phyloP scores from a whole-genome alignment of 1,284 basidiomycete species.

The Wolfiporia cocos region DNA sequence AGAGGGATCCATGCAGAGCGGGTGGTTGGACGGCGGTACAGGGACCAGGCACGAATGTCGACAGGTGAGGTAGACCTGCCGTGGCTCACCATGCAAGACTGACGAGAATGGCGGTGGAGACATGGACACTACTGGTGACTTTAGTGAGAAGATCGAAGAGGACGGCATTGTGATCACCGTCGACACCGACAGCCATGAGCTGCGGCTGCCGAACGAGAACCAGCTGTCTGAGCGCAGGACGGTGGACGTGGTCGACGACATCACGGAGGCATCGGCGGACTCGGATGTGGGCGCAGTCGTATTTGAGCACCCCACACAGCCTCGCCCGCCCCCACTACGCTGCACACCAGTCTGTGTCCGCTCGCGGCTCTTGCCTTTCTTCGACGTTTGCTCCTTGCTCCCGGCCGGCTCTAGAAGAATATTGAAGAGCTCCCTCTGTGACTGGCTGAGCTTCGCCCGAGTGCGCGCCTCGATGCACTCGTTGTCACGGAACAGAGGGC shows the following conservation, averaged over 20 bases:
- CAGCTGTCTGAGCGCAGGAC: slow-evolving; percentile 43
- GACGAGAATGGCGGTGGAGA: slow-evolving; percentile 17
- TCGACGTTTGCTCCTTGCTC: slow-evolving; percentile 19
- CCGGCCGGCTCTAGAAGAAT: slow-evolving; percentile 38
- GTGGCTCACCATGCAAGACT: slow-evolving; percentile 6
- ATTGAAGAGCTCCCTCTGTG: slow-evolving; percentile 39
- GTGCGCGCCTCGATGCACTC: slow-evolving; percentile 22
- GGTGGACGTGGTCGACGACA: slow-evolving; percentile 25
- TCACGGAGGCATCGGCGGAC: slow-evolving; percentile 23
- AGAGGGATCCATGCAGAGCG: slow-evolving; percentile 5
- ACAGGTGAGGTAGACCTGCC: slow-evolving; percentile 4
- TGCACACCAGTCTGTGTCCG: slow-evolving; percentile 12
- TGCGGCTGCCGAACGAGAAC: slow-evolving; percentile 47
- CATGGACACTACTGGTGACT: slow-evolving; percentile 24
- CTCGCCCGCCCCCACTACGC: slow-evolving; percentile 6
- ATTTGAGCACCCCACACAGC: slow-evolving; percentile 11
- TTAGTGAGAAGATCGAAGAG: slow-evolving; percentile 25
- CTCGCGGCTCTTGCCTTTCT: slow-evolving; percentile 28
- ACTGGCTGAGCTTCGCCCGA: slow-evolving; percentile 23
- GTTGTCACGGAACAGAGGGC: slow-evolving; percentile 47
- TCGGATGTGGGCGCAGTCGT: slow-evolving; percentile 9
- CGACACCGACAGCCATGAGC: slow-evolving; percentile 21
- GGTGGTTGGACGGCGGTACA: slow-evolving; percentile 11
- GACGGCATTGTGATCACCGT: slow-evolving; percentile 30
- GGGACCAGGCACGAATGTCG: slow-evolving; percentile 8